These are phyloP conservation scores for Dothiorella sarmentorum DNA, from an alignment of 2,329 filamentous ascomycete species.

Conservation along the genomic window DNA sequence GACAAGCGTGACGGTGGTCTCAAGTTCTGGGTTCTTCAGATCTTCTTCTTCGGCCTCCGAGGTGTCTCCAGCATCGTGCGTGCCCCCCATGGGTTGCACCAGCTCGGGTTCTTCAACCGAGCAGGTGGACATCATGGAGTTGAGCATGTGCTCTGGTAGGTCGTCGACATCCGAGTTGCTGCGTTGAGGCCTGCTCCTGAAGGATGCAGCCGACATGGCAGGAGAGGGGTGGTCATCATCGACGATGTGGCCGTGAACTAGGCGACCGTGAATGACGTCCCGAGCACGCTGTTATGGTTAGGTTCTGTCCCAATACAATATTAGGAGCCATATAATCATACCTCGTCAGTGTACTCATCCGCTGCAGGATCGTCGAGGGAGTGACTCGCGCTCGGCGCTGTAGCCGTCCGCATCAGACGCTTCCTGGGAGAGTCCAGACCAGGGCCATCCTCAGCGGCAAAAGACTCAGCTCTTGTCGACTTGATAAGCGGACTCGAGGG, in stretches of 20 bases:
- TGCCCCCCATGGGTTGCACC: slow-evolving; percentile 74
- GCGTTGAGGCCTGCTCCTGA: slow-evolving; percentile 43
- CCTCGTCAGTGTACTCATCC: slow-evolving; percentile 67
- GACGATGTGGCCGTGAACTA: slow-evolving; percentile 92
- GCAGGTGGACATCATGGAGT: slow-evolving; percentile 73
- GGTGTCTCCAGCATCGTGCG: slow-evolving; percentile 74
- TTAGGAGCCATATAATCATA: slow-evolving; percentile 20
- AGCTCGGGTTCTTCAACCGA: slow-evolving; percentile 49
- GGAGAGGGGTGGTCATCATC: slow-evolving; percentile 89
- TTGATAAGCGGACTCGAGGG: slow-evolving; percentile 19
- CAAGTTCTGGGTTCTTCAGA: slow-evolving; percentile 73
- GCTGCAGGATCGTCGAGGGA: slow-evolving; percentile 36
- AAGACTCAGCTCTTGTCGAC: slow-evolving; percentile 20
- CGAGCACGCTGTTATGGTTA: slow-evolving; percentile 57
- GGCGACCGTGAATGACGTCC: slow-evolving; percentile 85
- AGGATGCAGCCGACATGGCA: slow-evolving; percentile 60
- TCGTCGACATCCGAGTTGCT: slow-evolving; percentile 47
- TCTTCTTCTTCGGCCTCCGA: slow-evolving; percentile 93
- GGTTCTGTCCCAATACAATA: slow-evolving; percentile 16
- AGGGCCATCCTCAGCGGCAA: slow-evolving; percentile 30
- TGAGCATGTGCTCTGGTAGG: slow-evolving; percentile 76
- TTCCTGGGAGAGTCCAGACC: slow-evolving; percentile 20
- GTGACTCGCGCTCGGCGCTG: slow-evolving; percentile 19
- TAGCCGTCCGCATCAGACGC: slow-evolving; percentile 18
- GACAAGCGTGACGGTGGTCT: slow-evolving; percentile 96